Evolutionary conservation across 768 basidiomycete species (phyloP).

Genomic region (Rhodosporidiobolus odoratus): DNA sequence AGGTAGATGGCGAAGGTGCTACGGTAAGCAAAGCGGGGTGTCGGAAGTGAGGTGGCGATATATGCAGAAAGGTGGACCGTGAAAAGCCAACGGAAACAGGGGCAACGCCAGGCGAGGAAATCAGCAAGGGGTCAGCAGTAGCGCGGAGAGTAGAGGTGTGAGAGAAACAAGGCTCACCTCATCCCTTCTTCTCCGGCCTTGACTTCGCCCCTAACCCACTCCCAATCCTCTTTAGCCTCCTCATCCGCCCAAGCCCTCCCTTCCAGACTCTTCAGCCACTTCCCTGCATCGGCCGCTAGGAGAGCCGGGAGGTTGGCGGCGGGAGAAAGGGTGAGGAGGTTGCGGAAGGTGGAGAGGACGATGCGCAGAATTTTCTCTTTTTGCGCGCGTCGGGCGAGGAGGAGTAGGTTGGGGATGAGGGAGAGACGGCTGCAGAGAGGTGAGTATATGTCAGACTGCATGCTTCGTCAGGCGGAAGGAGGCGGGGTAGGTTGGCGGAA

Average conservation of each 20-base stretch:
- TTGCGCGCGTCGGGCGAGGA: conserved; percentile 77
- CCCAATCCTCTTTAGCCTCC: conserved; percentile 85
- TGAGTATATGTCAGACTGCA: no score
- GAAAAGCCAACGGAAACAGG: no score
- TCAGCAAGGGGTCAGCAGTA: no score
- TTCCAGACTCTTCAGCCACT: conserved; percentile 77
- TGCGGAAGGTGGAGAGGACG: conserved; percentile 87
- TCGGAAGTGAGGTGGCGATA: no score
- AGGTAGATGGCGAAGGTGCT: conserved; percentile 96
- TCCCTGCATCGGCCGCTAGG: conserved; percentile 78
- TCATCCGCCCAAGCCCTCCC: conserved; percentile 79
- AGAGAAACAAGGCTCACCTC: conserved; percentile 59
- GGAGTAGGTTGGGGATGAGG: conserved; percentile 74
- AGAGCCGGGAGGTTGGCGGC: conserved; percentile 83
- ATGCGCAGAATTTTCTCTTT: conserved; percentile 97
- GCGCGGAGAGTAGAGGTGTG: background rate
- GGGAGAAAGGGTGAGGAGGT: conserved; percentile 83
- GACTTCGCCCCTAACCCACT: conserved; percentile 81
- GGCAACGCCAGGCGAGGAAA: background rate
- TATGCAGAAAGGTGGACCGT: no score
- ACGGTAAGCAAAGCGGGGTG: background rate
- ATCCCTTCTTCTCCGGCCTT: conserved; percentile 76
- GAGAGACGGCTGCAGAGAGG: conserved; percentile 77
- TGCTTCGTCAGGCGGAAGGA: no score
- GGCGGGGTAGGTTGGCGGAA: background rate